phyloP scores from a whole-genome alignment of 148 eudicot species.

The Rhododendron simsii region DNA sequence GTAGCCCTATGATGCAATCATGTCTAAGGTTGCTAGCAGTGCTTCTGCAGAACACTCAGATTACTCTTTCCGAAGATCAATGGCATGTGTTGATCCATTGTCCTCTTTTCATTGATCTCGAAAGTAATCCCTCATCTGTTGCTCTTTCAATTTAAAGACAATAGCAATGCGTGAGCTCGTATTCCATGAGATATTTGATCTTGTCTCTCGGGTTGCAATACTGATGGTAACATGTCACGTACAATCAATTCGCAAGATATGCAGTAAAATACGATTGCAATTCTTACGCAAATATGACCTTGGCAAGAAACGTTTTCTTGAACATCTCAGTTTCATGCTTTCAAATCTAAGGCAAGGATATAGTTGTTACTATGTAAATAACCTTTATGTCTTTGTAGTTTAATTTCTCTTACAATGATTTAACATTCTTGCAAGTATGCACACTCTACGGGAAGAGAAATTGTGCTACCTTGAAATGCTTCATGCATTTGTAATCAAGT shows the following conservation, averaged over 20 bases:
- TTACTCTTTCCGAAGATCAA: slow-evolving; percentile 75
- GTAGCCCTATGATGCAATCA: slow-evolving; percentile 59
- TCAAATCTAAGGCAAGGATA: slow-evolving; percentile 55
- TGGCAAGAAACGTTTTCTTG: slow-evolving; percentile 45
- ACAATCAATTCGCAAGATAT: slow-evolving; percentile 65
- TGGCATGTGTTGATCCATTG: slow-evolving; percentile 67
- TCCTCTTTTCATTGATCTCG: slow-evolving; percentile 77
- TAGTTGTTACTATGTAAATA: too few species aligned
- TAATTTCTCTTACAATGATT: background rate
- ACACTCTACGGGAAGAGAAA: slow-evolving; percentile 83
- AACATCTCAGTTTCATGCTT: slow-evolving; percentile 67
- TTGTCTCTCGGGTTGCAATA: slow-evolving; percentile 47
- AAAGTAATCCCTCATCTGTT: slow-evolving; percentile 62
- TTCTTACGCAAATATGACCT: slow-evolving; percentile 73
- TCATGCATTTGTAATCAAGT: slow-evolving; percentile 54
- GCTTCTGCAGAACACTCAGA: slow-evolving; percentile 53
- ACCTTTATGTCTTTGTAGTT: background rate
- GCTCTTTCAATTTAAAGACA: slow-evolving; percentile 82
- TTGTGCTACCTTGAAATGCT: slow-evolving; percentile 77
- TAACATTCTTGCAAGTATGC: slow-evolving; percentile 49
- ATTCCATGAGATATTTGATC: slow-evolving; percentile 72
- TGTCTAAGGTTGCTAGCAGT: slow-evolving; percentile 70
- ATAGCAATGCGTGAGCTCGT: slow-evolving; percentile 43
- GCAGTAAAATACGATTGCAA: slow-evolving; percentile 75
- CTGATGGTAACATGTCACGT: slow-evolving; percentile 78